Evolutionary conservation across 306 rosid genomes (phyloP).

Genomic region (Psophocarpus tetragonolobus): DNA sequence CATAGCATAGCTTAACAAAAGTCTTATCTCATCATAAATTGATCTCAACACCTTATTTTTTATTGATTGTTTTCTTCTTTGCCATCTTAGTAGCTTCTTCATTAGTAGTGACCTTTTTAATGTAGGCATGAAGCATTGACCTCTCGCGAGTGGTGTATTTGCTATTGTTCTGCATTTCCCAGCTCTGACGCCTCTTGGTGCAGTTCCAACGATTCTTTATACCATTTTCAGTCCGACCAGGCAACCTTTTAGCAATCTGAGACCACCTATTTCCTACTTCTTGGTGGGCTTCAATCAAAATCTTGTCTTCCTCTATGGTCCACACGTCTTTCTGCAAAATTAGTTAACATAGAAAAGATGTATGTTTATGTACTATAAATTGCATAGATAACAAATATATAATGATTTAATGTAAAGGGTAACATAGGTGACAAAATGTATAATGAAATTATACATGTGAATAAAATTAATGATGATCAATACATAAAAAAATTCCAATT

Average conservation of each 20-base stretch:
- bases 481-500: not conserved
- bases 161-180: constrained; percentile 17
- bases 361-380: not conserved
- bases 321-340: constrained; percentile 58
- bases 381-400: not conserved
- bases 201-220: constrained; percentile 73
- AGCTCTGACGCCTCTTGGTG: constrained; percentile 45
- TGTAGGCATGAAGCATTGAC: constrained; percentile 45
- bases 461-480: not conserved
- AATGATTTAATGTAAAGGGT: not conserved
- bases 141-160: not conserved
- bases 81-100: not conserved
- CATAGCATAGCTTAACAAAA: not conserved
- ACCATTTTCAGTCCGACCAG: constrained; percentile 58
- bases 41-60: not conserved
- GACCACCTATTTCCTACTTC: constrained; percentile 66
- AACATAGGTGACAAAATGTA: not conserved
- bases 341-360: not conserved
- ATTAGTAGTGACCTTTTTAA: constrained; percentile 18
- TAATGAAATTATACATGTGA: not conserved
- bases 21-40: not conserved
- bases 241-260: constrained; percentile 52
- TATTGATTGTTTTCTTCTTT: not conserved
- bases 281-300: constrained; percentile 48
- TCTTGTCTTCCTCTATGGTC: constrained; percentile 60